A percentile compares a stretch with the other conserved stretches of the same genome.
Conservation (phyloP, 2,329 filamentous ascomycete species). For the Pezicula carpinea region DNA sequence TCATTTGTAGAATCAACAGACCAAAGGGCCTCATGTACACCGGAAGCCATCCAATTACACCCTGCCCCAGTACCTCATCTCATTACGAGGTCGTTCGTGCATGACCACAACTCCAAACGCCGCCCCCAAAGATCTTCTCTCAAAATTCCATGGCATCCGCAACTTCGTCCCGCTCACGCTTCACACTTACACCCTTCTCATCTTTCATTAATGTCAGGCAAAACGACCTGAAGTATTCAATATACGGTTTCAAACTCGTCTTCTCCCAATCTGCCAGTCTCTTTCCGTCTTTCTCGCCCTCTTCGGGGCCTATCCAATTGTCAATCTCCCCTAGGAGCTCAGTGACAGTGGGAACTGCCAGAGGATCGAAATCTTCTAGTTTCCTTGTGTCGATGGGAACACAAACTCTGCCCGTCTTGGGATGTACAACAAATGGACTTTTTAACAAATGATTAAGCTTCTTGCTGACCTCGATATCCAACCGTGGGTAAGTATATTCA, state of each 20-base stretch:
- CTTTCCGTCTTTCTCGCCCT: conserved; percentile 40
- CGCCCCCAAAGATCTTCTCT: conserved; percentile 11
- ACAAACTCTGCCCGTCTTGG: conserved; percentile 88
- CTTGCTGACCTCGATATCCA: conserved; percentile 96
- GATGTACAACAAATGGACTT: conserved; percentile 93
- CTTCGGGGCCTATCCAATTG: conserved; percentile 56
- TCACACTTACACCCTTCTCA: conserved; percentile 49
- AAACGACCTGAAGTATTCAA: conserved; percentile 83
- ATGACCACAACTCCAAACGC: no score
- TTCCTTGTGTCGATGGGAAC: conserved; percentile 80
- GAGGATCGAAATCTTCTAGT: conserved; percentile 80
- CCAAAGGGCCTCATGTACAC: no score
- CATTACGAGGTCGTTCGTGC: no score
- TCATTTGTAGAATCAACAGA: no score
- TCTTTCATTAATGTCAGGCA: conserved; percentile 77
- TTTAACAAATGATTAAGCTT: conserved; percentile 98
- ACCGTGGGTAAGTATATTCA: conserved; percentile 95
- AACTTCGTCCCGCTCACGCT: conserved; percentile 44
- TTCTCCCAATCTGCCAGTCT: conserved; percentile 87
- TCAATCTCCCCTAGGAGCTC: conserved; percentile 82
- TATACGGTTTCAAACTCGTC: conserved; percentile 87
- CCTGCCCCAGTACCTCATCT: no score
- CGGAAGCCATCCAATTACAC: no score
- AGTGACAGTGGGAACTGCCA: conserved; percentile 84
- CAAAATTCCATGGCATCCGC: conserved; percentile 62